Conservation (phyloP, 1,284 basidiomycete species). For the Ceratorhiza oryzae-sativae region DNA sequence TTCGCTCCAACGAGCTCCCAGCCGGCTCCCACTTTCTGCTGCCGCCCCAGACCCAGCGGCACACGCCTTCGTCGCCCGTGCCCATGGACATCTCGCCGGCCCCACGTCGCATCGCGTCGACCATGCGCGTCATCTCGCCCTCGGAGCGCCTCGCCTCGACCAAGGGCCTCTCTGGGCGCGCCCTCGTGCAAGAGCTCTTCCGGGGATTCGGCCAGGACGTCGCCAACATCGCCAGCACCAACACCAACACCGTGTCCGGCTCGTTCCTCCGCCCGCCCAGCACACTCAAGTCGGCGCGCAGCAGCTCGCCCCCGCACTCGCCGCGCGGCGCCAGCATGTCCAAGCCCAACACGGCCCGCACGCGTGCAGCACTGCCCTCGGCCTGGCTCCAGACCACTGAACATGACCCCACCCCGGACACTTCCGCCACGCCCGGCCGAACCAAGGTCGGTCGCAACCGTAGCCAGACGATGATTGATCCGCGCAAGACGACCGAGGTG, state of each 20-base stretch:
- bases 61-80: slow-evolving; percentile 38
- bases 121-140: neutral
- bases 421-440: neutral
- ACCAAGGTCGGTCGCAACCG: slow-evolving; percentile 21
- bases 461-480: slow-evolving; percentile 25
- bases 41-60: neutral
- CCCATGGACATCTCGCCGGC: slow-evolving; percentile 83
- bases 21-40: neutral
- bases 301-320: slow-evolving; percentile 49
- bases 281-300: slow-evolving; percentile 39
- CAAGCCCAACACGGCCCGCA: slow-evolving; percentile 56
- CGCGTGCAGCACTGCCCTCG: slow-evolving; percentile 65
- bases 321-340: slow-evolving; percentile 51
- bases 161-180: slow-evolving; percentile 29
- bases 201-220: slow-evolving; percentile 75
- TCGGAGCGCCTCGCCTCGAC: slow-evolving; percentile 23
- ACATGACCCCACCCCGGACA: neutral
- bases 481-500: slow-evolving; percentile 37
- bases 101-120: slow-evolving; percentile 50
- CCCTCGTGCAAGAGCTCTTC: slow-evolving; percentile 21
- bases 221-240: slow-evolving; percentile 58
- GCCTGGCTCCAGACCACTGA: slow-evolving; percentile 61
- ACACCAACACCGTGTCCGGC: slow-evolving; percentile 43
- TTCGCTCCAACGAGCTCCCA: slow-evolving; percentile 36
- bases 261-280: neutral